These are phyloP conservation scores for Euphorbia celastroides DNA, from an alignment of 441 rosid species.

Conservation along the genomic window DNA sequence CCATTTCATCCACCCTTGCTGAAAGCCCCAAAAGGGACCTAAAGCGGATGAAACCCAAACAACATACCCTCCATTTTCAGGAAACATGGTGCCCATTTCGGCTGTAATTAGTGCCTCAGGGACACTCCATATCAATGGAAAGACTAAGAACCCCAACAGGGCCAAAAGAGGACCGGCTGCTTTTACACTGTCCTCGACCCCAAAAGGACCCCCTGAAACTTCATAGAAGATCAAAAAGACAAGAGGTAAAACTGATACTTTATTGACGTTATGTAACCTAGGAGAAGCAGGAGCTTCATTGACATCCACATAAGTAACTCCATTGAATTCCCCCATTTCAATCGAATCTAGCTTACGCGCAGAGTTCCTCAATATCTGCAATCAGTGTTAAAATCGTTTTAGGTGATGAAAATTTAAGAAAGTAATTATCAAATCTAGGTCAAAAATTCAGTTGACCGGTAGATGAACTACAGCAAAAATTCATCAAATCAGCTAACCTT, in stretches of 20 bases:
- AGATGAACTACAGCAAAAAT: not conserved
- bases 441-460: not conserved
- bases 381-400: not conserved
- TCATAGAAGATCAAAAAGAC: conserved; percentile 62
- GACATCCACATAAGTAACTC: conserved; percentile 22
- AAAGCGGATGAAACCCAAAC: conserved; percentile 67
- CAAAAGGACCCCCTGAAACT: conserved; percentile 72
- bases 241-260: conserved; percentile 57
- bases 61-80: conserved; percentile 63
- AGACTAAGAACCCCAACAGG: conserved; percentile 50
- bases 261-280: conserved; percentile 31
- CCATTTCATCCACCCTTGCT: conserved; percentile 82
- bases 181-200: conserved; percentile 59
- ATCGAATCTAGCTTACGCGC: conserved; percentile 23
- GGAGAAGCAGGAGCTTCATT: conserved; percentile 33
- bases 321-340: conserved; percentile 32
- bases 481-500: not conserved
- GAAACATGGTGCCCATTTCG: conserved; percentile 76
- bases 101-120: conserved; percentile 69
- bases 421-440: not conserved
- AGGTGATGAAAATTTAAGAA: not conserved
- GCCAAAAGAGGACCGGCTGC: conserved; percentile 68
- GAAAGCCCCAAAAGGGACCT: conserved; percentile 72
- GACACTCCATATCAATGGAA: conserved; percentile 60
- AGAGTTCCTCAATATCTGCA: conserved; percentile 42